A percentile compares a stretch with the other conserved stretches of the same genome.
These are phyloP conservation scores for Mycena belliarum DNA, from an alignment of 768 basidiomycete species.

Conservation along the genomic window DNA sequence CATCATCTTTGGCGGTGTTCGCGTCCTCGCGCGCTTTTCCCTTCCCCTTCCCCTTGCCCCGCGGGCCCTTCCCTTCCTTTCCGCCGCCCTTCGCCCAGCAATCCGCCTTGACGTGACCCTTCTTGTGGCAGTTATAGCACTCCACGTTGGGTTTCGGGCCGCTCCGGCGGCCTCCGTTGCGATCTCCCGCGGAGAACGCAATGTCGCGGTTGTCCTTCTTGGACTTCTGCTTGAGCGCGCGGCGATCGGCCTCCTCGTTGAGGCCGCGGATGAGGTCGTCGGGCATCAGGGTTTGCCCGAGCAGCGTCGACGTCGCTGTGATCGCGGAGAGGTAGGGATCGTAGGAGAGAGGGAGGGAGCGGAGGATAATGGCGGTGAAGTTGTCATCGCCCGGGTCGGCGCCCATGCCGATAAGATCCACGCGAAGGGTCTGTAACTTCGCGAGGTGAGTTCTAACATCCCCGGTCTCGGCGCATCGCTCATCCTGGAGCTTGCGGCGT, in stretches of 20 bases:
- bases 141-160: not conserved
- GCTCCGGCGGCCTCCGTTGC: not conserved
- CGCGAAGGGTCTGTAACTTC: too few species aligned
- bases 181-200: slow-evolving; percentile 10
- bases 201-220: slow-evolving; percentile 12
- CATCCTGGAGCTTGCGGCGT: slow-evolving; percentile 23
- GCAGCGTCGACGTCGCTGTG: slow-evolving; percentile 19
- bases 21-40: too few species aligned
- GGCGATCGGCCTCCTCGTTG: slow-evolving; percentile 21
- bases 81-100: too few species aligned
- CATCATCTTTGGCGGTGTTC: too few species aligned
- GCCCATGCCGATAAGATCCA: too few species aligned
- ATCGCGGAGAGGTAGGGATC: slow-evolving; percentile 24
- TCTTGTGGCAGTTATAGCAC: too few species aligned
- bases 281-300: slow-evolving; percentile 11
- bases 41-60: too few species aligned
- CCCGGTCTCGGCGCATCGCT: slow-evolving; percentile 24
- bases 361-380: slow-evolving; percentile 22
- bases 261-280: slow-evolving; percentile 21
- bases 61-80: too few species aligned
- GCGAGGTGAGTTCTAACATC: slow-evolving; percentile 9
- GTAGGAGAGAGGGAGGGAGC: slow-evolving; percentile 27
- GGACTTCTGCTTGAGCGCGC: slow-evolving; percentile 9
- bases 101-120: too few species aligned
- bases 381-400: too few species aligned